These are phyloP conservation scores for Phytophthora syringae DNA, from an alignment of 352 stramenopile species.

Conservation along the genomic window DNA sequence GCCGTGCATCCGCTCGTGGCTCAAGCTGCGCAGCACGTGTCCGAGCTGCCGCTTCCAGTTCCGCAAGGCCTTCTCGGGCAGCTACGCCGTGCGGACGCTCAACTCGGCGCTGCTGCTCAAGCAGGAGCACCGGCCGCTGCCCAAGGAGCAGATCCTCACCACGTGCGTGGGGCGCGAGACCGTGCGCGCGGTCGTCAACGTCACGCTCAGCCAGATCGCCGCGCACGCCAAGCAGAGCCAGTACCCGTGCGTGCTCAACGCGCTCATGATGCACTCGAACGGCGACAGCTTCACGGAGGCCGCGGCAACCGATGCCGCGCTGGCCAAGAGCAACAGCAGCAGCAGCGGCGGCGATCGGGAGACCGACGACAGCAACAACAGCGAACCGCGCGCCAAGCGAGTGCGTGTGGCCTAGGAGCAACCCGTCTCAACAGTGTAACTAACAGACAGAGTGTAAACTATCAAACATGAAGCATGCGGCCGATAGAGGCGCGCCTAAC, in stretches of 20 bases:
- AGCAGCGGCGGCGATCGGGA: conserved; percentile 19
- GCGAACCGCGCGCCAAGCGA: conserved; percentile 33
- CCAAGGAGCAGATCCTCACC: conserved; percentile 68
- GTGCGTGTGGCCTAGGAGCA: conserved; percentile 34
- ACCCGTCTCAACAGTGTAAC: conserved; percentile 11
- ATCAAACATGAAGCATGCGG: conserved; percentile 17
- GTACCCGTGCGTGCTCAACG: conserved; percentile 84
- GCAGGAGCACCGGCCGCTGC: conserved; percentile 59
- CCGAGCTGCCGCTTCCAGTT: conserved; percentile 95
- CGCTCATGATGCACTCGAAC: conserved; percentile 82
- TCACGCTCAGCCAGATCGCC: conserved; percentile 77
- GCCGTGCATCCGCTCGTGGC: conserved; percentile 93
- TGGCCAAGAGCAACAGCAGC: conserved; percentile 48
- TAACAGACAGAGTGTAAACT: conserved; percentile 41
- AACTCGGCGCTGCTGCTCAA: conserved; percentile 81
- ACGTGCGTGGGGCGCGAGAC: conserved; percentile 61
- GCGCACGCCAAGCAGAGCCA: conserved; percentile 63
- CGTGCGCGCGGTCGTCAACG: conserved; percentile 77
- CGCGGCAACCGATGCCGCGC: conserved; percentile 26
- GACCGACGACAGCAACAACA: conserved; percentile 13
- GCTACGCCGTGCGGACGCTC: conserved; percentile 80
- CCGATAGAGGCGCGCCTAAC: conserved; percentile 16
- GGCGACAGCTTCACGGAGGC: conserved; percentile 66
- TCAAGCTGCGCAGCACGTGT: conserved; percentile 92
- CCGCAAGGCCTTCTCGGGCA: conserved; percentile 78